Percentiles rank a stretch among this genome's conserved stretches.
Evolutionary conservation across 345 rosid genomes (phyloP).

Genomic region (Odontarrhena argentea): DNA sequence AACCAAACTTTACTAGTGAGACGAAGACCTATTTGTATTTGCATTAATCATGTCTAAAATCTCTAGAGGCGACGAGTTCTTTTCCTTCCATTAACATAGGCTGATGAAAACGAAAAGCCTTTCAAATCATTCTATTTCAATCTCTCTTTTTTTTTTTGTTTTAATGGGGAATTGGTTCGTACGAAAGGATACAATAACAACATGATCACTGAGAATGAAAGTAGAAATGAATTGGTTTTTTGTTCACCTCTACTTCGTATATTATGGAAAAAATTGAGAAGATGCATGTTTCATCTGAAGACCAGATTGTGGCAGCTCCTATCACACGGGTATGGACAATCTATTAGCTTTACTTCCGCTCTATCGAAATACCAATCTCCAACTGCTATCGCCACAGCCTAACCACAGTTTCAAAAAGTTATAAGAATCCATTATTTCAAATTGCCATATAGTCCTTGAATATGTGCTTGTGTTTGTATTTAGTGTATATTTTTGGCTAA

Average conservation of each 20-base stretch:
- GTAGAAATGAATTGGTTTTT: not conserved
- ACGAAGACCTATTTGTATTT: no score
- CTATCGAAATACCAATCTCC: constrained; percentile 96
- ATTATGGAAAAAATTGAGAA: not conserved
- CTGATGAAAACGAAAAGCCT: no score
- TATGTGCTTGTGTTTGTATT: not conserved
- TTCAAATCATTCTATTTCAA: no score
- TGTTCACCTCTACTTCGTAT: constrained; percentile 8
- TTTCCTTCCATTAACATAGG: no score
- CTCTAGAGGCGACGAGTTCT: no score
- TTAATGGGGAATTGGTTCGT: constrained; percentile 1
- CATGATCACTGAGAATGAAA: constrained; percentile 21
- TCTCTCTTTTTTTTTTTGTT: no score
- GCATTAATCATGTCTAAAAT: no score
- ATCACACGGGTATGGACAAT: constrained; percentile 94
- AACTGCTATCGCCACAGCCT: constrained; percentile 84
- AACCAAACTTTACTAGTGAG: no score
- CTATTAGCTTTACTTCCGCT: constrained; percentile 60
- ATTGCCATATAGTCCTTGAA: no score
- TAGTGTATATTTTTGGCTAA: not conserved
- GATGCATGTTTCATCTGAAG: constrained; percentile 50
- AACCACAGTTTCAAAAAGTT: constrained; percentile 35
- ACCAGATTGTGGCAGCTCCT: constrained; percentile 88
- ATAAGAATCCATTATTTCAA: not conserved
- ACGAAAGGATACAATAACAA: constrained; percentile 15